Base-by-base conservation (phyloP, 495 filamentous ascomycete species). In the Ramalina peruviana region DNA sequence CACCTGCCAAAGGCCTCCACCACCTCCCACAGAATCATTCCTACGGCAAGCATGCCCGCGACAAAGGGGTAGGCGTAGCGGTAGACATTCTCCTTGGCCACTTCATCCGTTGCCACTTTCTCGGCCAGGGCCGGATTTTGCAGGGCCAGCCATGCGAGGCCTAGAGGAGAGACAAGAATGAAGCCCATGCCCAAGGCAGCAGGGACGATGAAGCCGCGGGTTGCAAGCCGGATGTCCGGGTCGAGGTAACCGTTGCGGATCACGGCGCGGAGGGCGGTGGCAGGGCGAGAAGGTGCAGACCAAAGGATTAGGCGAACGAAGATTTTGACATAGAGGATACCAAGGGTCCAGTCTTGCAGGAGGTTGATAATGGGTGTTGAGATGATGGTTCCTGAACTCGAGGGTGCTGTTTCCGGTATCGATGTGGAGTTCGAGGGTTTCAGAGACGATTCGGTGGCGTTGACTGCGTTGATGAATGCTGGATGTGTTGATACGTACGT, bases 341-440 rank as follows among this genome's bases (percentile, higher is more conserved):
- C 93, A 3, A 97, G 68, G 1, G 88, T 93, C 88, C 93, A 98
- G 56, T 86, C 79, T 62, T 97, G 90, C 49, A 96, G 78, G 46
- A 96, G 74, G 56, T 94, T 85, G 37, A 97, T 78, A 36, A 85
- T 82, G 59, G 94, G 88, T 1, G 27, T 36, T 36, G 26, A 48
- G 45, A 20, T 36, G 9, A 16, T 36, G 17, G 3, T 48, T 27
- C 11, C 36, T 23, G 43, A 45, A 13, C 0, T 17, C 21, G 43
- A 45, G 16, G 9, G n/a, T 48, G 43, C 13, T 52, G 41, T n/a
- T 33, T 20, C 26, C 26, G 3, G 48, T 40, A 47, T 43, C 20
- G 39, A 33, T 10, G 30, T 33, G 5, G 30, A 33, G 12, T 33
- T 46, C 19, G 6, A 43, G 20, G 46, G 46, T 13, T 21, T 33